Evolutionary conservation across 2,329 filamentous ascomycete genomes (phyloP).

Genomic region (Neofusicoccum kwambonambiense): DNA sequence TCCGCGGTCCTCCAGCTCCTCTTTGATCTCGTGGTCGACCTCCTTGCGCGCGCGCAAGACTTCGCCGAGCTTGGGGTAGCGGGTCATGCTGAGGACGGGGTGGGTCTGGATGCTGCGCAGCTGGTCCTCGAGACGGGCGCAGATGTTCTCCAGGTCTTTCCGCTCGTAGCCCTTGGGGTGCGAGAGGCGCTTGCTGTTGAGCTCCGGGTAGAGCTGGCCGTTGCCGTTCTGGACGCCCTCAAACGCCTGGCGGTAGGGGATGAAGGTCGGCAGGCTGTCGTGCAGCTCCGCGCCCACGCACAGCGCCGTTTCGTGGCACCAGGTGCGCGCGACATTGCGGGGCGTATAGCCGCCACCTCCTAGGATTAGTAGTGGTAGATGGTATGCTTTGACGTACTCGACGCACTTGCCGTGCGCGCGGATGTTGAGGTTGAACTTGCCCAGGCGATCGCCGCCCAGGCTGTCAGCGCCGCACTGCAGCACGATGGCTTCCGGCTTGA

Average conservation of each 20-base stretch:
- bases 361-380: conserved; percentile 81
- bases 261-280: conserved; percentile 72
- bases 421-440: conserved; percentile 95
- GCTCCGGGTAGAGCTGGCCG: conserved; percentile 75
- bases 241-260: conserved; percentile 87
- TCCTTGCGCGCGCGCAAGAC: conserved; percentile 59
- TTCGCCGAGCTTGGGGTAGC: conserved; percentile 19
- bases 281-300: conserved; percentile 73
- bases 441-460: conserved; percentile 86
- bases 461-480: conserved; percentile 96
- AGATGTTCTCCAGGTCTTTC: conserved; percentile 72
- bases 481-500: conserved; percentile 86
- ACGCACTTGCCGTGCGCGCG: conserved; percentile 91
- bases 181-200: conserved; percentile 65
- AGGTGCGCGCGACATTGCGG: conserved; percentile 91
- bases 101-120: conserved; percentile 79
- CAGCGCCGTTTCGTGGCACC: conserved; percentile 94
- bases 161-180: conserved; percentile 76
- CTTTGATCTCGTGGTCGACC: conserved; percentile 65
- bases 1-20: conserved; percentile 61
- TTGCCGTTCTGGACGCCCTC: conserved; percentile 68
- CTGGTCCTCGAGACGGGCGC: conserved; percentile 79
- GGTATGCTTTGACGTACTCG: conserved; percentile 77
- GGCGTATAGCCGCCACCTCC: conserved; percentile 96
- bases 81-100: conserved; percentile 45